These are phyloP conservation scores for Phytopythium kandeliae DNA, from an alignment of 352 stramenopile genomes.

Conservation along the genomic window DNA sequence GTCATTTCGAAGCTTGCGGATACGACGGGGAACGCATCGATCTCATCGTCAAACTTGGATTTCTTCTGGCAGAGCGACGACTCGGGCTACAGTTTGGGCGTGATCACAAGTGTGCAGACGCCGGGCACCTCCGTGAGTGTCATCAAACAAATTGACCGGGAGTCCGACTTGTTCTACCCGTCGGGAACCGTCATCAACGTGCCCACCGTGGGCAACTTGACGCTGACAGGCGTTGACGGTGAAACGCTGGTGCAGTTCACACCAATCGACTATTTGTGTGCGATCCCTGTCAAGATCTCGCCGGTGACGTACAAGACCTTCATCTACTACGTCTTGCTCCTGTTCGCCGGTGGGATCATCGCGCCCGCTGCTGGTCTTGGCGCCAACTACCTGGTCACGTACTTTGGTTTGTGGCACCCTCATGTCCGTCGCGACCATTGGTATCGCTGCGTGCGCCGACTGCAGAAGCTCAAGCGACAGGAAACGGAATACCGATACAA, in stretches of 20 bases:
- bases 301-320: constrained; percentile 51
- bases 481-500: constrained; percentile 66
- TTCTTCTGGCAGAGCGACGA: constrained; percentile 71
- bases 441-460: constrained; percentile 64
- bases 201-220: constrained; percentile 35
- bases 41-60: constrained; percentile 33
- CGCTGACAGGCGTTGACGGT: constrained; percentile 39
- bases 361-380: constrained; percentile 53
- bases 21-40: constrained; percentile 30
- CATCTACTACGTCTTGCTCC: constrained; percentile 57
- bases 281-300: constrained; percentile 52
- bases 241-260: constrained; percentile 40
- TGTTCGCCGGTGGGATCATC: constrained; percentile 71
- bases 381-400: constrained; percentile 78
- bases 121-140: constrained; percentile 52
- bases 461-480: constrained; percentile 78
- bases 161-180: constrained; percentile 43
- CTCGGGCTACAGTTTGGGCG: constrained; percentile 45
- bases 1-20: constrained; percentile 50
- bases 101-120: constrained; percentile 59
- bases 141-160: constrained; percentile 51
- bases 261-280: constrained; percentile 45
- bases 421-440: constrained; percentile 82
- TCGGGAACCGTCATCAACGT: constrained; percentile 25
- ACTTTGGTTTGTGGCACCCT: constrained; percentile 73